Evolutionary conservation across 2,329 filamentous ascomycete genomes (phyloP), one percentile per base, ranked within the genome.

Genomic region (Dryadomyces sulphureus): DNA sequence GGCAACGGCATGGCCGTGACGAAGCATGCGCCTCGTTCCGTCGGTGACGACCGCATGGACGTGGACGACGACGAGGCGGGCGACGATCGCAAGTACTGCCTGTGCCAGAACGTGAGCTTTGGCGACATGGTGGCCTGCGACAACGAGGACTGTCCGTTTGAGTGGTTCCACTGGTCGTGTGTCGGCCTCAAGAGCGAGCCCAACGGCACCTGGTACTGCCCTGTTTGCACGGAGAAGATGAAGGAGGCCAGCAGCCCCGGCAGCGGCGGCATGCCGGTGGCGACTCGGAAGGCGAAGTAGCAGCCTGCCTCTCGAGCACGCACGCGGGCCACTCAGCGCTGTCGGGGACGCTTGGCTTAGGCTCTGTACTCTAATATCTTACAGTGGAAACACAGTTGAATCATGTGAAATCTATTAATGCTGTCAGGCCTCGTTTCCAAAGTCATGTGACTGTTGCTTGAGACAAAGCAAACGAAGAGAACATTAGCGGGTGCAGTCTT

Each of bases 121-220:
- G 85, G 85, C 50, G 82, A 90, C 57, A 92, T 92, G 85, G 84
- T 92, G 52, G 85, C 84, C 25, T 92, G 85, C 65, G 85, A 92
- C 66, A 90, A 90, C 60, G 78, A 83, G 48, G 73, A 80, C 53
- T 92, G 85, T 62, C 78, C 79, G 41, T 84, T 77, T 57, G 84
- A 92, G 64, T 92, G 85, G 85, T 92, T 92, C 61, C 85, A 92
- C 64, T 92, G 84, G 82, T 78, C 69, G 38, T 83, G 79, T 55
- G 79, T 83, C 43, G 76, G 77, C 19, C 67, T 83, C 27, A 81
- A 79, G 61, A 79, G 73, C 54, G 78, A 81, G 58, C 79, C 79
- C 7, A 75, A 74, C 47, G 79, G 79, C 27, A 78, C 70, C 21
- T 83, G 79, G 79, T 81, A 74, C 57, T 83, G 79, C 54, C 77